These are phyloP conservation scores for Solanum virginianum DNA, from an alignment of 257 asterid species.

Conservation along the genomic window DNA sequence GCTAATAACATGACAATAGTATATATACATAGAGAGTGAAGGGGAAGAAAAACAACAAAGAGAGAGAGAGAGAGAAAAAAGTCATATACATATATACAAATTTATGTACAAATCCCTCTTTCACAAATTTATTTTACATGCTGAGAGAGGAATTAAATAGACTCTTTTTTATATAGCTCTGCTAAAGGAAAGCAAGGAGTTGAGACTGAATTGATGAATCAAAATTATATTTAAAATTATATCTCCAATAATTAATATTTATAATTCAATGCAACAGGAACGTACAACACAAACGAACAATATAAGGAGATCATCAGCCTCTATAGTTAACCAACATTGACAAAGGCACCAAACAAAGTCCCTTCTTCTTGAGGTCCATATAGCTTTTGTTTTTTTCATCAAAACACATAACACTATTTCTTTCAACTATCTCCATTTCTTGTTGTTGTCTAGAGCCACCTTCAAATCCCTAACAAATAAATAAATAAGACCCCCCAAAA, in stretches of 20 bases:
- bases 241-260: background rate
- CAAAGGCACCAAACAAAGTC: constrained; percentile 49
- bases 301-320: constrained; percentile 1
- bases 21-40: background rate
- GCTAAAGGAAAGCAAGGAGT: background rate
- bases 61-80: background rate
- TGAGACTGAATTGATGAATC: background rate
- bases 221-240: background rate
- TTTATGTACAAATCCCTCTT: background rate
- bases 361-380: constrained; percentile 35
- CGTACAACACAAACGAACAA: background rate
- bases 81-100: background rate
- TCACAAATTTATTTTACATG: background rate
- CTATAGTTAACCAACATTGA: constrained; percentile 32
- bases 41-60: background rate
- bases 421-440: constrained; percentile 1
- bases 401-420: constrained; percentile 1
- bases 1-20: background rate
- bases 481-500: background rate
- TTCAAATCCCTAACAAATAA: constrained; percentile 19
- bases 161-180: background rate
- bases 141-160: background rate
- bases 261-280: background rate
- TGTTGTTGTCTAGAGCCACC: background rate
- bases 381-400: constrained; percentile 13